These are phyloP conservation scores for Trichoderma orchidacearum DNA, from an alignment of 495 filamentous ascomycete species.

Conservation along the genomic window DNA sequence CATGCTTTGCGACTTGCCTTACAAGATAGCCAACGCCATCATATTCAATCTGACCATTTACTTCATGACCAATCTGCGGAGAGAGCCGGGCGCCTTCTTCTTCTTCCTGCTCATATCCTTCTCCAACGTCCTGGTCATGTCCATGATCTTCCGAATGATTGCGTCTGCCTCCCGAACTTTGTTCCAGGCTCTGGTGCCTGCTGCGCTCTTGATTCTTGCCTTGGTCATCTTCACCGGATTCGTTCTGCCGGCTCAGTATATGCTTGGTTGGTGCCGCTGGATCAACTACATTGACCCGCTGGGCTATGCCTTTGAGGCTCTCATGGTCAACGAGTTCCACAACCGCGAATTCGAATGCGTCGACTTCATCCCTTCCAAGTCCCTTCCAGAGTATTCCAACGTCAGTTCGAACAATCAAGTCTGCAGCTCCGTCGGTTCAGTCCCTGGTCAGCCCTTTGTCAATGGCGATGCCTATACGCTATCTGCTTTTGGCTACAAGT, in stretches of 20 bases:
- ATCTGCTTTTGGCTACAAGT: constrained; percentile 44
- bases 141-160: constrained; percentile 72
- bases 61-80: constrained; percentile 72
- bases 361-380: constrained; percentile 41
- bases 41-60: constrained; percentile 63
- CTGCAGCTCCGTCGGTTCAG: constrained; percentile 50
- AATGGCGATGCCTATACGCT: constrained; percentile 60
- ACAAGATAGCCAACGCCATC: constrained; percentile 37
- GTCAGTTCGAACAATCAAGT: constrained; percentile 27
- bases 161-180: constrained; percentile 67
- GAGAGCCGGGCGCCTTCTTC: constrained; percentile 72
- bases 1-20: constrained; percentile 72
- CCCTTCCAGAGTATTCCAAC: constrained; percentile 28
- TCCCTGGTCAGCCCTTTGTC: constrained; percentile 35
- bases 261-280: constrained; percentile 80
- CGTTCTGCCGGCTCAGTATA: constrained; percentile 61
- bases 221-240: constrained; percentile 87
- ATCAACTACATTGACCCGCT: constrained; percentile 79
- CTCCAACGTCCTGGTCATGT: constrained; percentile 55
- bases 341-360: constrained; percentile 47
- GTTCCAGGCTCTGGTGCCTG: constrained; percentile 71
- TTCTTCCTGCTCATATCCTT: constrained; percentile 64
- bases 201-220: constrained; percentile 68
- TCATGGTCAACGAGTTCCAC: constrained; percentile 87
- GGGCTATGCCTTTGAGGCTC: constrained; percentile 70